Percentiles rank a stretch among this genome's conserved stretches.
phyloP scores from a whole-genome alignment of 768 basidiomycete species.

The Russula ochroleuca region DNA sequence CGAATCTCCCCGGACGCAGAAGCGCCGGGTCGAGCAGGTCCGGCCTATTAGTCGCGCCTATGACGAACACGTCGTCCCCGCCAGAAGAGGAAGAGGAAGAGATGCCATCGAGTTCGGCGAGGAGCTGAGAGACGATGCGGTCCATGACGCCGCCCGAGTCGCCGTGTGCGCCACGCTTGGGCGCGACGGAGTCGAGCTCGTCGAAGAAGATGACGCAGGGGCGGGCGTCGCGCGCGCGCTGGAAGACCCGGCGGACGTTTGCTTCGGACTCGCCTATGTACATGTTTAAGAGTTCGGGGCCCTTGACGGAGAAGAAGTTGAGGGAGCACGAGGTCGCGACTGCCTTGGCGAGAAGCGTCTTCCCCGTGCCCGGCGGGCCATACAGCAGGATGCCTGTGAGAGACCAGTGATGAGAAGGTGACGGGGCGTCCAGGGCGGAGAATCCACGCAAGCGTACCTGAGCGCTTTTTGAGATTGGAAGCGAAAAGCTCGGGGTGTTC shows the following conservation, averaged over 20 bases:
- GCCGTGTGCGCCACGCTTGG: conserved; percentile 90
- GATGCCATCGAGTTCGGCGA: conserved; percentile 94
- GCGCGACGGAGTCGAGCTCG: conserved; percentile 91
- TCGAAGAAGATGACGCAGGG: conserved; percentile 98
- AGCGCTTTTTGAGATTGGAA: conserved; percentile 90
- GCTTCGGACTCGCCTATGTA: conserved; percentile 98
- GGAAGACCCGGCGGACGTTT: conserved; percentile 90
- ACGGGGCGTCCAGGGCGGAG: neutral
- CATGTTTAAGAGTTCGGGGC: conserved; percentile 95
- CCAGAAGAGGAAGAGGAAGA: conserved; percentile 43
- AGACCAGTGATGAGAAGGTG: neutral
- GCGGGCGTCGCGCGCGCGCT: conserved; percentile 83
- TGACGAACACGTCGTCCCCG: conserved; percentile 81
- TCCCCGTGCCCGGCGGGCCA: conserved; percentile 94
- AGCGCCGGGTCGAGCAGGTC: conserved; percentile 88
- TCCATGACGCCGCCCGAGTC: conserved; percentile 99
- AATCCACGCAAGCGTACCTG: conserved; percentile 52
- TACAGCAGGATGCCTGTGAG: conserved; percentile 78
- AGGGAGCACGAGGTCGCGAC: conserved; percentile 93
- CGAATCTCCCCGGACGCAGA: conserved; percentile 88
- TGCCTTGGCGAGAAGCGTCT: conserved; percentile 92
- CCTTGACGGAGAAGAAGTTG: conserved; percentile 97
- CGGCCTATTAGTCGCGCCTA: conserved; percentile 93
- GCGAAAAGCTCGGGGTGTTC: conserved; percentile 88
- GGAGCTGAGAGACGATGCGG: conserved; percentile 89